Percentiles rank a stretch among this genome's conserved stretches.
phyloP scores from a whole-genome alignment of 2,329 filamentous ascomycete species.

The Penicillium sp. region DNA sequence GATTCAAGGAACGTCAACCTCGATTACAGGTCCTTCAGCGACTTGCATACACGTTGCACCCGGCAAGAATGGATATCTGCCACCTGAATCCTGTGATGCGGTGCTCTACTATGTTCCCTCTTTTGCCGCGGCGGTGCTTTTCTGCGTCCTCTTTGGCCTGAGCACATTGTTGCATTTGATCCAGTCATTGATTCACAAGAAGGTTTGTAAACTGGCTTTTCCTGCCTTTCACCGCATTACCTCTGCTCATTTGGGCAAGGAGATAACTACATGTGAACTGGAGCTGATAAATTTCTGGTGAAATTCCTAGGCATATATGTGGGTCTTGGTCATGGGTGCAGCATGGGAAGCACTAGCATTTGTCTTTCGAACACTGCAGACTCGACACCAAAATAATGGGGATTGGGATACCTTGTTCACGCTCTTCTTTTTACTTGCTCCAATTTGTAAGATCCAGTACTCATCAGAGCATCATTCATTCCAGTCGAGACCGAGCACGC shows the following conservation, averaged over 20 bases:
- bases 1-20: background rate
- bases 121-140: slow-evolving; percentile 28
- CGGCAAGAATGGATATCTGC: slow-evolving; percentile 35
- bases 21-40: slow-evolving; percentile 3
- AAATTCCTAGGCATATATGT: background rate
- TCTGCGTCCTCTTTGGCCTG: slow-evolving; percentile 29
- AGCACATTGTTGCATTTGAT: slow-evolving; percentile 12
- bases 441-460: background rate
- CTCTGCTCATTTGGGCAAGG: too few relatives aligned
- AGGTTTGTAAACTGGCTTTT: background rate
- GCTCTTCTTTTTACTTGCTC: background rate
- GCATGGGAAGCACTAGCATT: background rate
- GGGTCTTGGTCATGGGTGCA: background rate
- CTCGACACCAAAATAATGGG: background rate
- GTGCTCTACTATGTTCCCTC: slow-evolving; percentile 29
- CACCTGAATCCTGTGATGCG: slow-evolving; percentile 30
- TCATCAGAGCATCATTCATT: too few relatives aligned
- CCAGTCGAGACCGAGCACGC: too few relatives aligned
- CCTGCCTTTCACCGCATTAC: background rate
- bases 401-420: background rate
- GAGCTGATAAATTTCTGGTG: background rate
- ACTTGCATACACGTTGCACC: slow-evolving; percentile 23
- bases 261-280: too few relatives aligned
- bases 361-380: background rate
- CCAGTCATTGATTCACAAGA: background rate